Evolutionary conservation across 2,329 filamentous ascomycete genomes (phyloP).

Genomic region (Aspergillus neoniger): DNA sequence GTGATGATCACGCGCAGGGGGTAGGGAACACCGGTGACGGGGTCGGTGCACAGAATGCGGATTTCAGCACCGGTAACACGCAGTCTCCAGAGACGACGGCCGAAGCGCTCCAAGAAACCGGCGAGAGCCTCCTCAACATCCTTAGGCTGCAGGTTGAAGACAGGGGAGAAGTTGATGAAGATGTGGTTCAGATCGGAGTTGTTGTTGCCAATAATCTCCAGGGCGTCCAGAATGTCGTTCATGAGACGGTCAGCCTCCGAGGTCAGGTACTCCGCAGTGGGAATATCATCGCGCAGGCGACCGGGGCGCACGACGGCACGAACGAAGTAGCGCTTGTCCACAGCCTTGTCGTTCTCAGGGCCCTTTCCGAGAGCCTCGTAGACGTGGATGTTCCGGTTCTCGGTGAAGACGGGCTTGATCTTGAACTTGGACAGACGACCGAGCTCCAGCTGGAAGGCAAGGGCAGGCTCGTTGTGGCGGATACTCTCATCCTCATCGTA

Average conservation of each 20-base stretch:
- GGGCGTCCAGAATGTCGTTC: conserved; percentile 94
- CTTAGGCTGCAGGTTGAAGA: conserved; percentile 85
- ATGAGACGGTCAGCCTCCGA: conserved; percentile 95
- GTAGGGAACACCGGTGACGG: conserved; percentile 77
- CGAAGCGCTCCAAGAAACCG: conserved; percentile 95
- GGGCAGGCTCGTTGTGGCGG: conserved; percentile 91
- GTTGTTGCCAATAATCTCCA: conserved; percentile 99
- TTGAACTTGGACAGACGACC: conserved; percentile 93
- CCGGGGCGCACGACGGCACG: conserved; percentile 93
- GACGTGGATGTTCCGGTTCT: conserved; percentile 98
- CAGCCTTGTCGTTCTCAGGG: conserved; percentile 74
- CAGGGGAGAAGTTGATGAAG: conserved; percentile 98
- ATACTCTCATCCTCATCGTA: conserved; percentile 94
- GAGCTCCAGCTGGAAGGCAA: conserved; percentile 98
- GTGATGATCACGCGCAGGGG: conserved; percentile 95
- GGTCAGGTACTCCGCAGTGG: conserved; percentile 97
- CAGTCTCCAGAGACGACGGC: conserved; percentile 90
- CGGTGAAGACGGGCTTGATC: conserved; percentile 97
- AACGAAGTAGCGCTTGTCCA: conserved; percentile 90
- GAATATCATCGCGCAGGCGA: conserved; percentile 92
- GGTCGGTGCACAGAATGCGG: conserved; percentile 95
- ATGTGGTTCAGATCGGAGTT: conserved; percentile 99
- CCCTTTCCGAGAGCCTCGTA: conserved; percentile 96
- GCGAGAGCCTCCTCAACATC: conserved; percentile 92
- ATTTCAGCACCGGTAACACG: conserved; percentile 97